phyloP scores from a whole-genome alignment of 495 filamentous ascomycete species.

The Astrocystis sublimbata region DNA sequence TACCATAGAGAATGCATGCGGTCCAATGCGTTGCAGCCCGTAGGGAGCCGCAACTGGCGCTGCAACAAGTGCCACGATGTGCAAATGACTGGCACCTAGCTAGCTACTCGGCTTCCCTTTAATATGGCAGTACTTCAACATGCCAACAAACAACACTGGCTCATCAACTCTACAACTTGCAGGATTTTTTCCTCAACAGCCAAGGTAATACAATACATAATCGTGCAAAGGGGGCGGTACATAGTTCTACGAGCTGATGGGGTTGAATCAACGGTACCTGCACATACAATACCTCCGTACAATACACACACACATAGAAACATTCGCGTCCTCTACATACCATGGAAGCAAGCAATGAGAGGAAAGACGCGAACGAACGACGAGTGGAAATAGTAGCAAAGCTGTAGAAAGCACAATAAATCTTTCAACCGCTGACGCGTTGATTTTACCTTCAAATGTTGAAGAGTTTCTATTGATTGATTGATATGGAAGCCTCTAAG shows the following conservation, averaged over 20 bases:
- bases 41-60: conserved; percentile 28
- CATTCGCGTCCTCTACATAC: too few species aligned
- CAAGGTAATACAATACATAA: background rate
- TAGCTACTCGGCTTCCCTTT: background rate
- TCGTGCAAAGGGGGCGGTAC: conserved; percentile 3
- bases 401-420: too few species aligned
- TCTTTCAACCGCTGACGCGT: too few species aligned
- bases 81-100: background rate
- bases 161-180: background rate
- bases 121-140: background rate
- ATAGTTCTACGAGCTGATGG: background rate
- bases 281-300: too few species aligned
- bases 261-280: background rate
- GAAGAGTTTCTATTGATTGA: too few species aligned
- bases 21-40: conserved; percentile 20
- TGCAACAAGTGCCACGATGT: conserved; percentile 31
- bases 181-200: background rate
- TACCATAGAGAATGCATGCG: conserved; percentile 34
- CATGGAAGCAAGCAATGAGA: too few species aligned
- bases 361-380: too few species aligned
- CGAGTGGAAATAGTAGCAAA: too few species aligned
- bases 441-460: too few species aligned
- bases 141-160: background rate
- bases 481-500: too few species aligned
- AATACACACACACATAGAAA: too few species aligned